A percentile compares a stretch with the other conserved stretches of the same genome.
Evolutionary conservation across 495 filamentous ascomycete genomes (phyloP).

Genomic region (Penicillium psychrofluorescens): DNA sequence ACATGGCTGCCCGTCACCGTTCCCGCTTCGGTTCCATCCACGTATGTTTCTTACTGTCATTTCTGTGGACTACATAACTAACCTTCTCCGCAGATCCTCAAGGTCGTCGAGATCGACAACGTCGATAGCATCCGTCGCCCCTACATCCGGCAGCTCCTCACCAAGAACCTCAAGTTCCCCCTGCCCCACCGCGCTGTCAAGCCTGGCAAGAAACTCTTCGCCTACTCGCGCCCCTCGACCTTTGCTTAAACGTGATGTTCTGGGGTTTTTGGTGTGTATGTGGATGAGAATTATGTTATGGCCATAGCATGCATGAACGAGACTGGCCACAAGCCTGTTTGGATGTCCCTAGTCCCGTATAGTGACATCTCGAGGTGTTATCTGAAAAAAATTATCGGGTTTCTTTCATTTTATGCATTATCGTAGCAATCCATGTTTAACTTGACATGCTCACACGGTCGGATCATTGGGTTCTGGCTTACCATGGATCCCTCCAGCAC

Average conservation of each 20-base stretch:
- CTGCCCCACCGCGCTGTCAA: constrained; percentile 90
- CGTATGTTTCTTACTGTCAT: constrained; percentile 51
- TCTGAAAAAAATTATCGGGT: constrained; percentile 37
- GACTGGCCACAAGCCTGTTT: constrained; percentile 34
- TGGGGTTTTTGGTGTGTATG: constrained; percentile 33
- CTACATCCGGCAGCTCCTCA: constrained; percentile 97
- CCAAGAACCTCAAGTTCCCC: constrained; percentile 94
- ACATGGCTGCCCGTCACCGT: constrained; percentile 98
- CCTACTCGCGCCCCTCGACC: constrained; percentile 84
- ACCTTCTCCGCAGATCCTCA: constrained; percentile 69
- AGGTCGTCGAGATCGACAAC: constrained; percentile 95
- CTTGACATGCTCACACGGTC: too few species aligned
- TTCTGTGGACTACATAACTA: constrained; percentile 17
- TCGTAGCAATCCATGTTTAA: not conserved
- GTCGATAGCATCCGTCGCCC: constrained; percentile 86
- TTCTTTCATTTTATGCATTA: constrained; percentile 15
- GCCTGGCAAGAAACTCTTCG: constrained; percentile 81
- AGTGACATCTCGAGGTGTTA: constrained; percentile 37
- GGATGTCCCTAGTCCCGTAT: constrained; percentile 42
- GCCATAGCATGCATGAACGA: constrained; percentile 44
- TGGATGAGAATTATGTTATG: constrained; percentile 43
- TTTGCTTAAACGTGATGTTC: constrained; percentile 55
- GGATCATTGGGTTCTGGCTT: too few species aligned
- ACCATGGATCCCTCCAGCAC: too few species aligned
- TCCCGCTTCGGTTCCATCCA: constrained; percentile 95